phyloP scores from a whole-genome alignment of 1,284 basidiomycete genomes.

The Sphagnurus paluster region DNA sequence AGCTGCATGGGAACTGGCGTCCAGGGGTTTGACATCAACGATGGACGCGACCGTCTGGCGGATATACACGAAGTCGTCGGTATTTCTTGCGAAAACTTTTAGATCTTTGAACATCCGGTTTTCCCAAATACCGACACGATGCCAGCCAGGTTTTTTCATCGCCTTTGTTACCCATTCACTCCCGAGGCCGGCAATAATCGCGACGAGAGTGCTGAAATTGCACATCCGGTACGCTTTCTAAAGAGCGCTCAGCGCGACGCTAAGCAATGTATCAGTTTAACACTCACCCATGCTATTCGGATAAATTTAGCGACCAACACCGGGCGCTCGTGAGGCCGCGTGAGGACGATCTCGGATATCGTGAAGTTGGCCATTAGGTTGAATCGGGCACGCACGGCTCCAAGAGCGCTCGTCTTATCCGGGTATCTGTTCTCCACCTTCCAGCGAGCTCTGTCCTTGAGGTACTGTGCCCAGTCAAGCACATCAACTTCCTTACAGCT shows the following conservation, averaged over 20 bases:
- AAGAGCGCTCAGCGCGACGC: slow-evolving; percentile 7
- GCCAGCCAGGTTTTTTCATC: slow-evolving; percentile 66
- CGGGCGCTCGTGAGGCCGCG: slow-evolving; percentile 66
- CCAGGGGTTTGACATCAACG: slow-evolving; percentile 61
- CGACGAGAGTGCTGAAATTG: slow-evolving; percentile 82
- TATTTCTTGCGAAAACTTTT: slow-evolving; percentile 65
- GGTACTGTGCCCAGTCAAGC: slow-evolving; percentile 80
- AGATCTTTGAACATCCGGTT: slow-evolving; percentile 77
- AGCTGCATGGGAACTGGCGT: slow-evolving; percentile 46
- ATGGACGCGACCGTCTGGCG: slow-evolving; percentile 66
- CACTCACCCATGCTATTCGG: slow-evolving; percentile 80
- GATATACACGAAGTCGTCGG: slow-evolving; percentile 77
- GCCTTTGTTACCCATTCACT: slow-evolving; percentile 71
- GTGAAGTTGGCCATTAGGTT: slow-evolving; percentile 86
- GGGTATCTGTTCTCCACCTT: slow-evolving; percentile 60
- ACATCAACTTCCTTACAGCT: slow-evolving; percentile 65
- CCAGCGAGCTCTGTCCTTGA: slow-evolving; percentile 73
- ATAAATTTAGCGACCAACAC: slow-evolving; percentile 79
- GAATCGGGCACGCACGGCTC: slow-evolving; percentile 83
- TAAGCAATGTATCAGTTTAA: slow-evolving; percentile 8
- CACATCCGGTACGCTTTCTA: slow-evolving; percentile 84
- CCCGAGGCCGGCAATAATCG: slow-evolving; percentile 79
- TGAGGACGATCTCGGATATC: slow-evolving; percentile 75
- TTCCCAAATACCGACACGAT: slow-evolving; percentile 72
- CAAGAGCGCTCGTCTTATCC: slow-evolving; percentile 69